Conservation (phyloP, 2,329 filamentous ascomycete genomes). For the Chaetomium sp. region DNA sequence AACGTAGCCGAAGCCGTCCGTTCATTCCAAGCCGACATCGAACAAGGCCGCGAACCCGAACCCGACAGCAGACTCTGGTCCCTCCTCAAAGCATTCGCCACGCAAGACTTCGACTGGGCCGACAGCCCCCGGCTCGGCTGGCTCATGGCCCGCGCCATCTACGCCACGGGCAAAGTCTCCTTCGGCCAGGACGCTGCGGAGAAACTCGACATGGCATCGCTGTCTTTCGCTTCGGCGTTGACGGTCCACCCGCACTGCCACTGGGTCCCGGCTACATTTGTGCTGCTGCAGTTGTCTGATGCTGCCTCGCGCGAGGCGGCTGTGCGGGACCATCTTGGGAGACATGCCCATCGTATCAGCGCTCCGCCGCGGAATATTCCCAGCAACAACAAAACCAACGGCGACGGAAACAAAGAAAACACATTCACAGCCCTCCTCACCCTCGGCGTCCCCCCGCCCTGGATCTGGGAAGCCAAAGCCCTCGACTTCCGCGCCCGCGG, state of each 20-base stretch:
- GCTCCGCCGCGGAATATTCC: slow-evolving; percentile 27
- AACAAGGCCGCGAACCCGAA: slow-evolving; percentile 63
- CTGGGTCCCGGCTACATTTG: slow-evolving; percentile 67
- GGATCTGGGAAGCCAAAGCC: slow-evolving; percentile 86
- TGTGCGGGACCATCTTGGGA: slow-evolving; percentile 66
- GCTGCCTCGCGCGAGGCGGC: slow-evolving; percentile 55
- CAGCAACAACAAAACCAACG: too few species aligned
- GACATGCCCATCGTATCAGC: slow-evolving; percentile 62
- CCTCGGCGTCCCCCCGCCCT: slow-evolving; percentile 64
- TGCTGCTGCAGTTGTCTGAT: slow-evolving; percentile 68
- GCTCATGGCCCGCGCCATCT: slow-evolving; percentile 70
- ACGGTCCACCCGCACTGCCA: slow-evolving; percentile 49
- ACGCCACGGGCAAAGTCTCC: slow-evolving; percentile 42
- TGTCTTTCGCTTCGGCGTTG: slow-evolving; percentile 59
- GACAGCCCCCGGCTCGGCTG: slow-evolving; percentile 68
- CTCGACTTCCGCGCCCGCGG: slow-evolving; percentile 70
- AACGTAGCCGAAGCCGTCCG: slow-evolving; percentile 66
- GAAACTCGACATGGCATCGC: slow-evolving; percentile 60
- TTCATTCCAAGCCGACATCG: slow-evolving; percentile 67
- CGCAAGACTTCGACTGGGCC: slow-evolving; percentile 58
- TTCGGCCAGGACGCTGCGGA: slow-evolving; percentile 49
- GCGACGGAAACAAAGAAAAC: slow-evolving; percentile 39
- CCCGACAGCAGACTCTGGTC: slow-evolving; percentile 63
- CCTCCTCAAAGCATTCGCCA: slow-evolving; percentile 72
- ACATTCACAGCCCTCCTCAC: slow-evolving; percentile 56